Conservation (phyloP, 1,284 basidiomycete species). For the Apiotrichum mycotoxinovorans region DNA sequence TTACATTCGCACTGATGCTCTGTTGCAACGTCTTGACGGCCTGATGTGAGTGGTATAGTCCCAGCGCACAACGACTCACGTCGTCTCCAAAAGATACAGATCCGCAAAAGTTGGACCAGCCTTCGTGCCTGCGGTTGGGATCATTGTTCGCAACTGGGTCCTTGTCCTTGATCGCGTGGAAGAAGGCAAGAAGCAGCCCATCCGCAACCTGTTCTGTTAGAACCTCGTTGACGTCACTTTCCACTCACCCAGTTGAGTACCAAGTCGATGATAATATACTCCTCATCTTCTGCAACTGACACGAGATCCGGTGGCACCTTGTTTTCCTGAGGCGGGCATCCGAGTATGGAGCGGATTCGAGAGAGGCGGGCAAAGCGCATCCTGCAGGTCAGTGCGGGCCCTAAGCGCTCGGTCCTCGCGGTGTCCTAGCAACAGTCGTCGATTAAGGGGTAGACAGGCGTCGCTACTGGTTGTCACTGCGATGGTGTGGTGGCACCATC, state of each 20-base stretch:
- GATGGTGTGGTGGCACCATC: too few relatives aligned
- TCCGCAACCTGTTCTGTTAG: slow-evolving; percentile 59
- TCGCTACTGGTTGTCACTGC: too few relatives aligned
- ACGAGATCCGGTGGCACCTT: slow-evolving; percentile 56
- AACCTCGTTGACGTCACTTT: not conserved
- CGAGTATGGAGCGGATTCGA: slow-evolving; percentile 52
- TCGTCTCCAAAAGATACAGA: slow-evolving; percentile 52
- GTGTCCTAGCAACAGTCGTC: too few relatives aligned
- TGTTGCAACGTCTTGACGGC: slow-evolving; percentile 38
- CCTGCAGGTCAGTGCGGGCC: slow-evolving; percentile 27
- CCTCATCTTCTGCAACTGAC: slow-evolving; percentile 65
- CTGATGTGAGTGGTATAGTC: slow-evolving; percentile 4
- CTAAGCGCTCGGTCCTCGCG: too few relatives aligned
- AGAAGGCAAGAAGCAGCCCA: slow-evolving; percentile 87
- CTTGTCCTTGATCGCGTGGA: slow-evolving; percentile 70
- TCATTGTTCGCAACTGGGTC: slow-evolving; percentile 73
- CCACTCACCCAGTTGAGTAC: slow-evolving; percentile 77
- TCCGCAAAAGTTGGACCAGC: slow-evolving; percentile 94
- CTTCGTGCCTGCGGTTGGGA: slow-evolving; percentile 62
- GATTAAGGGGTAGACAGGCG: too few relatives aligned
- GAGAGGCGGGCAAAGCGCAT: slow-evolving; percentile 54
- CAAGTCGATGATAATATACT: slow-evolving; percentile 86
- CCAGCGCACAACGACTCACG: slow-evolving; percentile 34
- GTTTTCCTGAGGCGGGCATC: slow-evolving; percentile 46
- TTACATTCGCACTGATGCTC: slow-evolving; percentile 26